Evolutionary conservation across 2,329 filamentous ascomycete genomes (phyloP), one percentile per base, ranked within the genome.

Genomic region (Cryphonectria nitschkei): DNA sequence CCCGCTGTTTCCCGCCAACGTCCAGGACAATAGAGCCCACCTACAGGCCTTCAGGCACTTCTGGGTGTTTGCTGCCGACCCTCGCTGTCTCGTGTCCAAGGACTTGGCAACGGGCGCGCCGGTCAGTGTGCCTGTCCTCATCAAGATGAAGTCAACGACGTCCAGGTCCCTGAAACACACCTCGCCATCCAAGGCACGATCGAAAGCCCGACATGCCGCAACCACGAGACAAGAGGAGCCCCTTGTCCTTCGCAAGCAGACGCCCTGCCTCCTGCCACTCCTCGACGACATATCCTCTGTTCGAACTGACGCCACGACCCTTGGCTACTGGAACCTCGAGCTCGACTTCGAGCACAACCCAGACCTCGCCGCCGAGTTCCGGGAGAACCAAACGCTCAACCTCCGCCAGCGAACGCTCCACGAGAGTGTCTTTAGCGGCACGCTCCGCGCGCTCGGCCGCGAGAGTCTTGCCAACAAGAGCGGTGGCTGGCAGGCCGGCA

Each of bases 41-140:
- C 86, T 99, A 7, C 96, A 99, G 82, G 96, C 97, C 3, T 96
- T 99, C 83, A 90, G 97, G 6, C 95, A 99, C 81, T 93, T 99
- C 77, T 99, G 96, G 96, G 95, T 97, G 14, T 86, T 99, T 3
- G 96, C 96, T 1, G 92, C 93, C 0, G 96, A 99, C 77, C 89
- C 94, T 13, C 89, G 97, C 67, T 98, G 95, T 78, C 87, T 99
- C 0, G 89, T 99, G 0, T 89, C 93, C 26, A 93, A 95, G 73
- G 96, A 99, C 75, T 88, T 96, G 3, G 90, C 96, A 71, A 97
- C 93, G 0, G 90, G 92, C 56, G 90, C 94, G 60, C 92, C 95
- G 0, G 88, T 97, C 65, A 88, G 90, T 9, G 87, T 95, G 2
- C 89, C 93, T 0, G 85, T 97, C 62, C 85, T 86, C 5, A 86